Base-by-base conservation (phyloP, 805 yeast species). In the Candida sithepensis region DNA sequence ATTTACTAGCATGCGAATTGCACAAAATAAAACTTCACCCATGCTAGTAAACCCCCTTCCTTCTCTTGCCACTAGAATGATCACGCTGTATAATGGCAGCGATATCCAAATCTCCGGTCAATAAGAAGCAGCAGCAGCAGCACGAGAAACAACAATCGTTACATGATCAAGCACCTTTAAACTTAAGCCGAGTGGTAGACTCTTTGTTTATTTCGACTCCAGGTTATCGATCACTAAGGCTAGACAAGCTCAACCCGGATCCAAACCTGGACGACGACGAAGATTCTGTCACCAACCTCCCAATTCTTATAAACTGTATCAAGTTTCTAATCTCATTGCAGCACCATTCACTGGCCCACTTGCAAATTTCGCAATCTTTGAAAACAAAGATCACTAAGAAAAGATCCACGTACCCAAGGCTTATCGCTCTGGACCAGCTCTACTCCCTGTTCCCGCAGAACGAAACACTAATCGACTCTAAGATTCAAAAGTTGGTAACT, bases 391-490 rank as follows among this genome's bases (percentile, higher is more conserved):
- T 60, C 12, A 39, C 39, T 5, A 41, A 50, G 24, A 53, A 49
- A 19, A 49, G 65, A 33, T 21, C 43, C 12, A 44, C 52, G 3
- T 61, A 58, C 42, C 79, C 81, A 0, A 61, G 72, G 9, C 51
- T 76, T 33, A 62, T 77, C 8, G 67, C 78, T 1, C 50, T 70
- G 12, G 70, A 70, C 28, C 84, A 79, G 49, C 53, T 81, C 3
- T 80, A 80, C 53, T 65, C 83, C 1, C 53, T 79, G 10, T 74
- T 70, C 45, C 69, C 69, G 13, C 60, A 66, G 21, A 64, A 69
- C 38, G 78, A 80, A 51, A 77, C 84, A 0, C 71, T 67, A 57
- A 79, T 79, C 2, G 85, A 81, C 53, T 67, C 67, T 34, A 65
- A 64, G 41, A 58, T 79, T 1, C 76, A 73, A 45, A 48, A 64